These are phyloP conservation scores for Cladorrhinum samala DNA, from an alignment of 495 filamentous ascomycete genomes.

Conservation along the genomic window DNA sequence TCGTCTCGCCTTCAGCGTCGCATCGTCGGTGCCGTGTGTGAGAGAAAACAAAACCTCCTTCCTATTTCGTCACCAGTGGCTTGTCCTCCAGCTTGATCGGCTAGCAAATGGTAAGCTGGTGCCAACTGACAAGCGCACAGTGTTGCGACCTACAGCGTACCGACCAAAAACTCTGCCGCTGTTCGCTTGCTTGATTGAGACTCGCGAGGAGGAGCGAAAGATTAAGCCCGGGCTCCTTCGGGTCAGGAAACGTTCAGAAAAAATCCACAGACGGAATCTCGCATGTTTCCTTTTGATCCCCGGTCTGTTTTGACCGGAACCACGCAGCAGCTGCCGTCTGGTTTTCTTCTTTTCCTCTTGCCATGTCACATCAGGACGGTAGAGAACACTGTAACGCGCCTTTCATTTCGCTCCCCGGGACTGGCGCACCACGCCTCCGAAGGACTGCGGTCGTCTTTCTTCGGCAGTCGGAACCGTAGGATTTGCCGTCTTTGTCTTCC, in stretches of 20 bases:
- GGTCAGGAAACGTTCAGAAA: background rate
- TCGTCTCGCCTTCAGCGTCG: background rate
- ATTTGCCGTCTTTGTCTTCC: background rate
- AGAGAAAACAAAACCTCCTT: background rate
- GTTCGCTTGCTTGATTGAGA: too few species aligned
- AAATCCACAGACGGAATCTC: background rate
- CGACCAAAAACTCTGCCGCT: too few species aligned
- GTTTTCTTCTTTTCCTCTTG: background rate
- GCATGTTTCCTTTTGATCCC: background rate
- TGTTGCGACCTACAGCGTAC: too few species aligned
- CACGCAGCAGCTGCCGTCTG: background rate
- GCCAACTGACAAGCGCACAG: too few species aligned
- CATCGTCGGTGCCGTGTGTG: background rate
- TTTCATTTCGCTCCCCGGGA: conserved; percentile 3
- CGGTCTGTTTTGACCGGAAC: conserved; percentile 1
- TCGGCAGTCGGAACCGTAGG: conserved; percentile 1
- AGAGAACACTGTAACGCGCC: too few species aligned
- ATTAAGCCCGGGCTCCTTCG: background rate
- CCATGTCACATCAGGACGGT: background rate
- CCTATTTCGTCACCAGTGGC: background rate
- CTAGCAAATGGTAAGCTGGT: too few species aligned
- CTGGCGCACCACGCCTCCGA: conserved; percentile 1
- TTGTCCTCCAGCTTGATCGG: background rate
- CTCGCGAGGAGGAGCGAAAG: too few species aligned
- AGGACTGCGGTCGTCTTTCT: background rate